Conservation (phyloP, 176 grass and related monocot species). For the Aegilops sharonensis region DNA sequence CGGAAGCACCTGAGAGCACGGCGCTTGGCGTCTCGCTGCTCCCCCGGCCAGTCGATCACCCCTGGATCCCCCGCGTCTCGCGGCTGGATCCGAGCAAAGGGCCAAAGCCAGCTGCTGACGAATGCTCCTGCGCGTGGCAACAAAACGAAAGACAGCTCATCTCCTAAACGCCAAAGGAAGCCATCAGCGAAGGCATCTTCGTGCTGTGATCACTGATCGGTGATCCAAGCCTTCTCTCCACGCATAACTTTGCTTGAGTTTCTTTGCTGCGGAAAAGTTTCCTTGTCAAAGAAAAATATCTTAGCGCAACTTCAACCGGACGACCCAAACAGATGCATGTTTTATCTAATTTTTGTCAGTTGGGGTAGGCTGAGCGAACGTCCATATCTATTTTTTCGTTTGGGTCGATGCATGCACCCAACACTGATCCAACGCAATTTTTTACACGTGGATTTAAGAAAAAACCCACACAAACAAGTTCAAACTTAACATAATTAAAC, state of each 20-base stretch:
- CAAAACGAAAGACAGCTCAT: background rate
- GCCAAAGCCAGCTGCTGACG: background rate
- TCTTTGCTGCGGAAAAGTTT: too few species aligned
- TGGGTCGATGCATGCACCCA: too few species aligned
- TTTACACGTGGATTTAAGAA: too few species aligned
- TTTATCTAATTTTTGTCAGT: too few species aligned
- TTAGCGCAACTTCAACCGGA: too few species aligned
- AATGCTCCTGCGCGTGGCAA: background rate
- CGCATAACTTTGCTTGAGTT: background rate
- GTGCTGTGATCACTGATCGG: background rate
- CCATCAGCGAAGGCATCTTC: background rate
- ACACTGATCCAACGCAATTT: too few species aligned
- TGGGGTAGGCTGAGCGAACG: too few species aligned
- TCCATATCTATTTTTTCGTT: too few species aligned
- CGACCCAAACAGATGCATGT: too few species aligned
- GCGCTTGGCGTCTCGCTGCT: background rate
- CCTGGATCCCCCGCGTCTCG: background rate
- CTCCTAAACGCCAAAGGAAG: constrained; percentile 12
- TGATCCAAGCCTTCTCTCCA: background rate
- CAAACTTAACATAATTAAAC: too few species aligned
- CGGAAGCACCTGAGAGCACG: background rate
- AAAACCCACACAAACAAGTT: too few species aligned
- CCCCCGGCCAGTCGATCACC: background rate
- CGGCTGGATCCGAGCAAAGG: background rate
- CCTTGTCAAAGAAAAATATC: too few species aligned